A percentile compares a stretch with the other conserved stretches of the same genome.
Conservation (phyloP, 75 land plant genomes). For the Selaginella moellendorffii region DNA sequence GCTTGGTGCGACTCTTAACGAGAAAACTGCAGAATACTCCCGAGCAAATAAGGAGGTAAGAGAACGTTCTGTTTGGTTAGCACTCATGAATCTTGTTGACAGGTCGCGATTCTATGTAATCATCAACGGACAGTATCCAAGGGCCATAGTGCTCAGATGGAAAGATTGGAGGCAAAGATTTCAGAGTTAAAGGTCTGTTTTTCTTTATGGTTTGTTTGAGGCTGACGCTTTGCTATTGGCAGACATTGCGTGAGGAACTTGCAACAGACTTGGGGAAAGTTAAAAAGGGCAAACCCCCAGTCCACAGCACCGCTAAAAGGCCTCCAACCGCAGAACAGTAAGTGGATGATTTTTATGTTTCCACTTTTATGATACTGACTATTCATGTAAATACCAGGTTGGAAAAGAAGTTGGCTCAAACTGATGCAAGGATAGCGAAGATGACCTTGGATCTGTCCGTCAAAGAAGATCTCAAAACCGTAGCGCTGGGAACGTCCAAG, state of each 20-base stretch:
- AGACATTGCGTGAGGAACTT: neutral
- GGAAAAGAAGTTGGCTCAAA: conserved; percentile 48
- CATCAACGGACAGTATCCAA: conserved; percentile 95
- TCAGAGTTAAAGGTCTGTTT: conserved; percentile 65
- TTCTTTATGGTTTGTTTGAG: neutral
- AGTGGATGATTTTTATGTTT: neutral
- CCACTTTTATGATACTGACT: neutral
- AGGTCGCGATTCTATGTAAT: conserved; percentile 98
- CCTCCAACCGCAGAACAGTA: neutral
- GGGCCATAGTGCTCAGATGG: conserved; percentile 68
- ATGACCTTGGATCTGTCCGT: conserved; percentile 57
- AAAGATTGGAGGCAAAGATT: conserved; percentile 58
- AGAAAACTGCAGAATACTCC: conserved; percentile 61
- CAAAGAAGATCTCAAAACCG: conserved; percentile 88
- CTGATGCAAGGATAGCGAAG: conserved; percentile 68
- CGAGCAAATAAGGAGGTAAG: conserved; percentile 84
- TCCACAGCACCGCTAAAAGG: neutral
- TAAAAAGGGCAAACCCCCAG: neutral
- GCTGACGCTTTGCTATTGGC: neutral
- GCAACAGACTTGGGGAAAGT: neutral
- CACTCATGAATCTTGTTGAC: neutral
- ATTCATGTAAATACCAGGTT: conserved; percentile 18
- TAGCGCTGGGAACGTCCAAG: conserved; percentile 95
- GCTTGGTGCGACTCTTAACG: conserved; percentile 35
- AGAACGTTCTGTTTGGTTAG: neutral